A percentile compares a stretch with the other conserved stretches of the same genome.
Conservation (phyloP, 352 stramenopile species). For the Globisporangium megalacanthum region DNA sequence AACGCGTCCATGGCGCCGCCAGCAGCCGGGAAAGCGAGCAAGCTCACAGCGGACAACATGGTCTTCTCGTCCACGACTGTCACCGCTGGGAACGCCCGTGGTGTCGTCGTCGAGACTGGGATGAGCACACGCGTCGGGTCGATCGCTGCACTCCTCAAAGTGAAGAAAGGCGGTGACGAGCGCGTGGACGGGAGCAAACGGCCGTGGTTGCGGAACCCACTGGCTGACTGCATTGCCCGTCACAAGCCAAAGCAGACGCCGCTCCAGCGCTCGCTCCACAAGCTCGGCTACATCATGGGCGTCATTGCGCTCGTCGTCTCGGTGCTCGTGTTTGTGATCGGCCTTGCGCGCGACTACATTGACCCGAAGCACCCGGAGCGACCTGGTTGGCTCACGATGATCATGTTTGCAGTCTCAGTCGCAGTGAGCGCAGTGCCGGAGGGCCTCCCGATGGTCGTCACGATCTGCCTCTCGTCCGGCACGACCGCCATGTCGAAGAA, state of each 20-base stretch:
- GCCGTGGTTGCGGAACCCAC: slow-evolving; percentile 33
- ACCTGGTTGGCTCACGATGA: slow-evolving; percentile 87
- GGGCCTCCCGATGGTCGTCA: slow-evolving; percentile 78
- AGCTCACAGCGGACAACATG: slow-evolving; percentile 83
- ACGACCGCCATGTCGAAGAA: slow-evolving; percentile 73
- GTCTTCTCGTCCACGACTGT: slow-evolving; percentile 90
- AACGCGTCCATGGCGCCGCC: slow-evolving; percentile 29
- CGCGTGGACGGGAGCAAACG: slow-evolving; percentile 22
- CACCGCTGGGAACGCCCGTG: slow-evolving; percentile 72
- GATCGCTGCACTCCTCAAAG: slow-evolving; percentile 58
- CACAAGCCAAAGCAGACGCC: slow-evolving; percentile 81
- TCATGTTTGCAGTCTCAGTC: slow-evolving; percentile 93
- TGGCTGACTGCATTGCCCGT: slow-evolving; percentile 47
- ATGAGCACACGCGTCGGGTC: slow-evolving; percentile 71
- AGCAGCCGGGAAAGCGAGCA: slow-evolving; percentile 13
- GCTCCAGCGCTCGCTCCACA: slow-evolving; percentile 90
- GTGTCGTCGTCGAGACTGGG: slow-evolving; percentile 65
- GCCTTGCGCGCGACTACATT: slow-evolving; percentile 48
- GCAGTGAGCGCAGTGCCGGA: slow-evolving; percentile 72
- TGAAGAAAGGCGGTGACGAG: slow-evolving; percentile 17
- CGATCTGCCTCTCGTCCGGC: slow-evolving; percentile 67
- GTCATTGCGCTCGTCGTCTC: slow-evolving; percentile 78
- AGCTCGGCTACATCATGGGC: slow-evolving; percentile 90
- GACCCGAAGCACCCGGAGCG: slow-evolving; percentile 67
- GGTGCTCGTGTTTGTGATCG: slow-evolving; percentile 89